These are phyloP conservation scores for Puccinia brachypodii DNA, from an alignment of 1,284 basidiomycete species.

Conservation along the genomic window DNA sequence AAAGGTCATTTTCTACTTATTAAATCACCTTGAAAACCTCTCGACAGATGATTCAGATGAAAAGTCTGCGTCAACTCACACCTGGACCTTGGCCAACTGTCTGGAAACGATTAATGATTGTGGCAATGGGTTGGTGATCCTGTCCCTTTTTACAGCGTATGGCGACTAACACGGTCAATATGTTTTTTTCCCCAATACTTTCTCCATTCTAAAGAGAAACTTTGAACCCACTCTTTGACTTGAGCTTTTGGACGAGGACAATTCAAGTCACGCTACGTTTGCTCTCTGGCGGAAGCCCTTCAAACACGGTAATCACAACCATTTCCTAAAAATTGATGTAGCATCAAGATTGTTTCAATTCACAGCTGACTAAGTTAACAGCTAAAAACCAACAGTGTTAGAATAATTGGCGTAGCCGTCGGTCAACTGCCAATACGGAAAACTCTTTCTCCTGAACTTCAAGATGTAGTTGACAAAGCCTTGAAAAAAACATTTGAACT, in stretches of 20 bases:
- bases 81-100: conserved; percentile 45
- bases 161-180: background rate
- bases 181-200: background rate
- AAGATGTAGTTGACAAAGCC: background rate
- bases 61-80: conserved; percentile 19
- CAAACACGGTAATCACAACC: conserved; percentile 2
- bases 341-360: background rate
- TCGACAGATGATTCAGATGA: background rate
- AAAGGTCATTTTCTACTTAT: background rate
- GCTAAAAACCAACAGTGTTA: conserved; percentile 30
- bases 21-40: background rate
- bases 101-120: conserved; percentile 9
- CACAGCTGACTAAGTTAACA: background rate
- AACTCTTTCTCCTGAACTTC: background rate
- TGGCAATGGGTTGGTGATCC: conserved; percentile 13
- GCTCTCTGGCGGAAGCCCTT: background rate
- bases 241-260: background rate
- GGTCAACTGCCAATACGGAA: background rate
- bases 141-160: no score
- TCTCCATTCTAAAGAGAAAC: background rate
- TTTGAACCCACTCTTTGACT: background rate
- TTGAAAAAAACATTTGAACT: background rate
- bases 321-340: background rate
- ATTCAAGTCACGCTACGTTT: background rate
- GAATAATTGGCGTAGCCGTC: conserved; percentile 13